Base-by-base conservation (phyloP, 176 grass and related monocot species). In the Thinopyrum elongatum region DNA sequence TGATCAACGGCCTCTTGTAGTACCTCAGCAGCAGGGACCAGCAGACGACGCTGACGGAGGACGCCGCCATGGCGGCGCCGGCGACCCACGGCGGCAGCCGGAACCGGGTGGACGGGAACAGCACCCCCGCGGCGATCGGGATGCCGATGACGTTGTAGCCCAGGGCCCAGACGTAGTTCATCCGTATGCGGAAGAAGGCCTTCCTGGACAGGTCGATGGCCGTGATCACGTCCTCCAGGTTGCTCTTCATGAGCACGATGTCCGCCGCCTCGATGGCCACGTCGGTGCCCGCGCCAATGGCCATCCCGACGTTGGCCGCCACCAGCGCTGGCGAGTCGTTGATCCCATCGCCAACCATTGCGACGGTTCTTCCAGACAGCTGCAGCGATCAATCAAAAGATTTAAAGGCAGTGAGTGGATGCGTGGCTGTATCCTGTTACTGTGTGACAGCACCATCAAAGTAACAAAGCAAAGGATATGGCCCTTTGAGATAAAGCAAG, bases 171-270 rank as follows among this genome's bases (percentile, higher is more conserved):
- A 95, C 86, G 6, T 95, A 98, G 71, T 98, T 98, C 97, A 95
- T 91, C 27, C 94, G 88, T 85, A 98, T 98, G 58, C 94, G 90
- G 75, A 85, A 94, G 49, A 98, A 91, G 17, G 97, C 87, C 81
- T 98, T 98, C 81, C 94, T 91, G 7, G 97, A 96, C 77, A 98
- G 90, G 42, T 98, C 97, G 47, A 98, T 98, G 5, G 94, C 94
- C 0, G 92, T 96, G 77, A 98, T 90, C 34, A 98, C 93, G 67
- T 98, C 97, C 82, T 98, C 97, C 75, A 98, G 64, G 84, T 98
- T 95, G 85, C 97, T 96, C 89, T 88, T 98, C 94, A 98, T 92
- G 23, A 96, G 94, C 74, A 98, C 94, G 71, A 98, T 98, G 85
- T 98, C 94, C 11, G 92, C 97, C 13, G 97, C 94, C 88, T 98